These are phyloP conservation scores for Zalaria sp. DNA, from an alignment of 2,329 filamentous ascomycete species.

Conservation along the genomic window DNA sequence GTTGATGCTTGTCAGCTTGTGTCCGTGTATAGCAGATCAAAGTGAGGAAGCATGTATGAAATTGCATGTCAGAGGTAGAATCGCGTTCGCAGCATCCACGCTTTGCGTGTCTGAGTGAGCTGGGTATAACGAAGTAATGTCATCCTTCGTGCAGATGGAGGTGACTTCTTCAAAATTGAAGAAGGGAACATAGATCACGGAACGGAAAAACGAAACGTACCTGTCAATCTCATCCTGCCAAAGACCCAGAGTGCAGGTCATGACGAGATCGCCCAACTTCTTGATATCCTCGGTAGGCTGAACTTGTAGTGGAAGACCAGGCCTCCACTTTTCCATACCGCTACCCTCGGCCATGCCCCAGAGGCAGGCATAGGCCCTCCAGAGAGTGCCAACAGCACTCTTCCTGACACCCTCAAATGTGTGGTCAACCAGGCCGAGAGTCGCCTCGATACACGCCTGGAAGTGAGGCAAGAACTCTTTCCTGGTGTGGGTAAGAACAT, in stretches of 20 bases:
- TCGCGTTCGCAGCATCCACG: slow-evolving; percentile 85
- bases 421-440: slow-evolving; percentile 73
- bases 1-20: slow-evolving; percentile 10
- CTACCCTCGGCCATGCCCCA: slow-evolving; percentile 77
- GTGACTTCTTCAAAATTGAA: too few species aligned
- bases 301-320: slow-evolving; percentile 71
- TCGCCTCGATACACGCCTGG: slow-evolving; percentile 71
- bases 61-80: slow-evolving; percentile 14
- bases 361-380: slow-evolving; percentile 84
- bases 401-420: slow-evolving; percentile 88
- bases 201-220: slow-evolving; percentile 41
- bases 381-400: slow-evolving; percentile 78
- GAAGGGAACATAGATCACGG: slow-evolving; percentile 9
- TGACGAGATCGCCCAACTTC: slow-evolving; percentile 75
- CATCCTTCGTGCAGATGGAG: slow-evolving; percentile 49
- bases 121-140: slow-evolving; percentile 89
- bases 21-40: slow-evolving; percentile 13
- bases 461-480: slow-evolving; percentile 71
- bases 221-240: slow-evolving; percentile 88
- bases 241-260: slow-evolving; percentile 67
- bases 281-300: slow-evolving; percentile 65
- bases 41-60: background rate
- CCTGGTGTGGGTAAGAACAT: slow-evolving; percentile 79
- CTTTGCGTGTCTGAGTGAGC: slow-evolving; percentile 95
- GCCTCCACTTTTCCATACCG: slow-evolving; percentile 68